Base-by-base conservation (phyloP, 2,329 filamentous ascomycete species). In the Ophiostoma angusticollis region DNA sequence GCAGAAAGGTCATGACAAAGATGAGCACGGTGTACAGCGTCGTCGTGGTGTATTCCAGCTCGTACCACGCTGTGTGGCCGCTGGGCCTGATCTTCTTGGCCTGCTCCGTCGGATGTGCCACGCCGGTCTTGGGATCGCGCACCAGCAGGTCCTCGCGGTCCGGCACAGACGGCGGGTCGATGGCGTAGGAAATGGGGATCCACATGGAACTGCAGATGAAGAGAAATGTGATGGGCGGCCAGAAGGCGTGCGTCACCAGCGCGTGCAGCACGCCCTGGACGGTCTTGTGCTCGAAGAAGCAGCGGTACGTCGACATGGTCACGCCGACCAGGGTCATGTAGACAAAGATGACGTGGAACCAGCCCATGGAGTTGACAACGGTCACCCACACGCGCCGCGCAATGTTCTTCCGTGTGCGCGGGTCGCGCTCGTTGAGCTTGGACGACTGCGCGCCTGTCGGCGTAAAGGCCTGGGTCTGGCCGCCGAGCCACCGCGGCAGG, bases 141-240 rank as follows among this genome's bases (percentile, higher is more conserved):
- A 61, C 56, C 31, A 79, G 57, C 12, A 79, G 55, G 6, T 72
- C 63, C 50, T 48, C 46, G 14, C 46, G 46, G 22, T 48, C 46
- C 3, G 46, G 46, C 41, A 45, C 43, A n/a, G 35, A 76, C 68
- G 75, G 75, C 1, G 75, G 75, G 46, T 69, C 68, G 39, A 78
- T 68, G 18, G 72, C 70, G 50, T 80, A 80, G 1, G 62, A 60
- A 32, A 80, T 62, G 0, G 75, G 75, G 0, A 65, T 72, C 69
- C 70, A 75, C 19, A 72, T 57, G 1, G 68, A 68, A 36, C 59
- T 65, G 58, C 64, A 66, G 34, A 70, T 62, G 50, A 70, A 68
- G 31, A 74, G 49, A 56, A 72, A 76, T 0, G 70, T 68, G 31
- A 76, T 49, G 0, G 74, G 74, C 6, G 72, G 72, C 74, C 74